Evolutionary conservation across 2,329 filamentous ascomycete genomes (phyloP), one percentile per base, ranked within the genome.

Genomic region (Phyllosticta ampelicida): DNA sequence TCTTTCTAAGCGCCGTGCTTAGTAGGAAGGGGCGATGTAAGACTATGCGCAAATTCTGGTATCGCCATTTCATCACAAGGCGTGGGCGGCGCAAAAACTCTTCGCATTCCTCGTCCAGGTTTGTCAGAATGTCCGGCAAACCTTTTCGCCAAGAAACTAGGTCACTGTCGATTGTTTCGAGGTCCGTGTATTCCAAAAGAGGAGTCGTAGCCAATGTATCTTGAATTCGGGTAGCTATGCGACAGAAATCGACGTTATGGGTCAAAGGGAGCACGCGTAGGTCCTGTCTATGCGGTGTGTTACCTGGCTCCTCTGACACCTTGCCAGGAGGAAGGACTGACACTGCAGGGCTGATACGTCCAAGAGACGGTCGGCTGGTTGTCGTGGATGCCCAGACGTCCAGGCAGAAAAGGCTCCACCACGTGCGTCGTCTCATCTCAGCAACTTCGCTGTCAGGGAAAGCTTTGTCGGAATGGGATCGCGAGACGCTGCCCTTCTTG

Each of bases 51-150:
- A 90, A 79, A 64, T 89, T 90, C 67, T 88, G 84, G 67, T 88
- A 91, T 13, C 87, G 81, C 88, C 87, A 91, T 69, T 88, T 87
- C 85, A 90, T 89, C 64, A 90, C 81, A 62, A 83, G 83, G 54
- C 87, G 80, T 0, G 85, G 82, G 53, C 86, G 85, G 62, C 83
- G 83, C 18, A 90, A 79, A 1, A 85, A 82, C 63, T 88, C 85
- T 0, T 86, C 83, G 66, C 85, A 88, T 9, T 85, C 81, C 58
- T 89, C 84, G 8, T 44, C 36, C 5, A 44, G n/a, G 75, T 68
- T 66, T 28, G 68, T 68, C 2, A 78, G 65, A 9, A 75, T 74
- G 1, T 70, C 70, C 2, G 86, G 87, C 1, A 90, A 78, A 54
- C 80, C 83, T 58, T 83, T 82, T 70, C 87, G 85, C 88, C 88